Evolutionary conservation across 139 green algal genomes (phyloP), one percentile per base, ranked within the genome.

Genomic region (Tetradesmus lagerheimii): DNA sequence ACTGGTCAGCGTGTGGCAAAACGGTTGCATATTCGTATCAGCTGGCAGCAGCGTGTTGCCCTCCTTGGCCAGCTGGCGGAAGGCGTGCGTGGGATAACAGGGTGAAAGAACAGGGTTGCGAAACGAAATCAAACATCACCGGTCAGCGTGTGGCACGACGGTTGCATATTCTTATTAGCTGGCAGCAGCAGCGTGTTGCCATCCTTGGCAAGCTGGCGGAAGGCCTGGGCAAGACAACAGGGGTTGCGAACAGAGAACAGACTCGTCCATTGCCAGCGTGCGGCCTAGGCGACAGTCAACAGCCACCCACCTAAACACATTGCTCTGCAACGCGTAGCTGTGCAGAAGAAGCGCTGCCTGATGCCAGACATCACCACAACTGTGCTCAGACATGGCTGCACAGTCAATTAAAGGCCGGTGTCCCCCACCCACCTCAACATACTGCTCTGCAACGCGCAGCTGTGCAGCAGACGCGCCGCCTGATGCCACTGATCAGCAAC

Each of bases 91-190:
- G 9, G 27, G 18, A 15, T 34, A 78, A 1, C 29, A 78, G 45
- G 25, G 14, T 12, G 67, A 31, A 31, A 11, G 25, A 81, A 35
- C 67, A 78, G n/a, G n/a, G n/a, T n/a, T n/a, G n/a, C n/a, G n/a
- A 57, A 2, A 57, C 27, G 16, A 31, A 29, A 75, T 14, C 15
- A 14, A 29, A 98, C 50, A 99, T 14, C 23, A 31, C 93, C 89
- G 99, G 85, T n/a, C 91, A 99, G 94, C 0, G 97, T 99, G 80
- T 95, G 99, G 35, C 94, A n/a, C n/a, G n/a, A n/a, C n/a, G n/a
- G n/a, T n/a, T n/a, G n/a, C n/a, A n/a, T n/a, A n/a, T n/a, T n/a
- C n/a, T n/a, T n/a, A 31, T 93, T 93, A 29, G 94, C 86, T 1
- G 98, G 98, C 50, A 99, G 93, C 89, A 99, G 85, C 91, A 99